phyloP scores from a whole-genome alignment of 1,284 basidiomycete genomes.

The Gymnopus androsaceus region DNA sequence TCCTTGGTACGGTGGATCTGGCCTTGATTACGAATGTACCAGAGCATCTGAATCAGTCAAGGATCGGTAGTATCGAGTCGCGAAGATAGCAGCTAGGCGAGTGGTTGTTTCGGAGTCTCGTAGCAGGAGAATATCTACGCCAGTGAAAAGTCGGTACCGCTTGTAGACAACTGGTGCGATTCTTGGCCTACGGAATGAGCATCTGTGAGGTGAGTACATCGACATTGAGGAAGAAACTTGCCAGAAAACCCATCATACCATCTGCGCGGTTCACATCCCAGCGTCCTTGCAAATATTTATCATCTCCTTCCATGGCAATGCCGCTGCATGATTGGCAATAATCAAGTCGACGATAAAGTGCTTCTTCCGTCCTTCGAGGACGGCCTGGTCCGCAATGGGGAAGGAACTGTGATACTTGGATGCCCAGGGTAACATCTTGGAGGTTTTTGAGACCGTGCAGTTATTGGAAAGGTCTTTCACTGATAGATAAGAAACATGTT shows the following conservation, averaged over 20 bases:
- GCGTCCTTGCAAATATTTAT: constrained; percentile 67
- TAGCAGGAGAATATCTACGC: too few relatives aligned
- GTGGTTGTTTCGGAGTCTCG: too few relatives aligned
- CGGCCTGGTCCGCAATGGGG: constrained; percentile 63
- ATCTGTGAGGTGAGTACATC: background rate
- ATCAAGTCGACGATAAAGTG: constrained; percentile 81
- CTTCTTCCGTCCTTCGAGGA: constrained; percentile 58
- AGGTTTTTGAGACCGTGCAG: constrained; percentile 58
- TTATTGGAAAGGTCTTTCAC: constrained; percentile 62
- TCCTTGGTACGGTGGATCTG: too few relatives aligned
- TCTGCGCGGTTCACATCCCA: constrained; percentile 24
- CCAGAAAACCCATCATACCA: background rate
- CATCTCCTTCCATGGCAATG: constrained; percentile 81
- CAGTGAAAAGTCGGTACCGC: constrained; percentile 80
- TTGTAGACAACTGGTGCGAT: constrained; percentile 59
- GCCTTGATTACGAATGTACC: too few relatives aligned
- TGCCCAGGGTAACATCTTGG: constrained; percentile 58
- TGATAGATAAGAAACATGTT: constrained; percentile 44
- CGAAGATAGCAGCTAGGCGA: too few relatives aligned
- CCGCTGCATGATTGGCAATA: constrained; percentile 67
- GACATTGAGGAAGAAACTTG: background rate
- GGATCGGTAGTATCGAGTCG: too few relatives aligned
- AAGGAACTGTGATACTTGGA: constrained; percentile 58
- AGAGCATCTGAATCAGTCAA: too few relatives aligned
- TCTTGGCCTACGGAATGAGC: constrained; percentile 84